Percentiles rank a stretch among this genome's conserved stretches.
Conservation (phyloP, 768 basidiomycete species). For the Clathrus columnatus region DNA sequence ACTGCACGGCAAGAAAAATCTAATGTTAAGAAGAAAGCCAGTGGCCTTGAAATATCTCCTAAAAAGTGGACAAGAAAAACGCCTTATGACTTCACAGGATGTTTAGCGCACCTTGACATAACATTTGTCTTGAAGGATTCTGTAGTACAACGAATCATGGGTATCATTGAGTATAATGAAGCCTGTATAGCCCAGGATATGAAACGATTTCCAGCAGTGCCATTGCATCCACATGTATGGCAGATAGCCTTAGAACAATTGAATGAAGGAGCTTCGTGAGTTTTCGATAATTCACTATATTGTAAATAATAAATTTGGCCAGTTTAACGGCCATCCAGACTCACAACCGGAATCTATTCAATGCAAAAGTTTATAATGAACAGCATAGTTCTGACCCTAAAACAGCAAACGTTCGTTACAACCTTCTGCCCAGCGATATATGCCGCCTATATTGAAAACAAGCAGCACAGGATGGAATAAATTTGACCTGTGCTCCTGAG, state of each 20-base stretch:
- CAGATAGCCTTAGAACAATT: slow-evolving; percentile 9
- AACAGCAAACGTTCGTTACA: slow-evolving; percentile 16
- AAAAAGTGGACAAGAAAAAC: not conserved
- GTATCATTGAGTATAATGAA: slow-evolving; percentile 22
- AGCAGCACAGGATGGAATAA: not conserved
- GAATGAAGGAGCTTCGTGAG: not conserved
- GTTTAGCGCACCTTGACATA: slow-evolving; percentile 4
- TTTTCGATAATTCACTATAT: not conserved
- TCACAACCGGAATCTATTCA: slow-evolving; percentile 2
- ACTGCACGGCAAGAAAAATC: too few species aligned
- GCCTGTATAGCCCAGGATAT: slow-evolving; percentile 18
- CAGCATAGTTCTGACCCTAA: not conserved
- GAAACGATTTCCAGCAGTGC: slow-evolving; percentile 19
- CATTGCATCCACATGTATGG: slow-evolving; percentile 24
- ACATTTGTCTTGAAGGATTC: not conserved
- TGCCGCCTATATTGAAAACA: slow-evolving; percentile 1
- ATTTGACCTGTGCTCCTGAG: not conserved
- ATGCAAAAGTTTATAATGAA: not conserved
- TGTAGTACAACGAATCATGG: slow-evolving; percentile 18
- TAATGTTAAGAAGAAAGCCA: too few species aligned
- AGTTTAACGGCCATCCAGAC: slow-evolving; percentile 16
- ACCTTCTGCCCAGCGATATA: slow-evolving; percentile 12
- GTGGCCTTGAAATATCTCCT: not conserved
- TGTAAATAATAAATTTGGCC: not conserved
- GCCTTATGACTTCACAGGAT: slow-evolving; percentile 2